Conservation (phyloP, 2,329 filamentous ascomycete genomes). For the Alternaria rosae region DNA sequence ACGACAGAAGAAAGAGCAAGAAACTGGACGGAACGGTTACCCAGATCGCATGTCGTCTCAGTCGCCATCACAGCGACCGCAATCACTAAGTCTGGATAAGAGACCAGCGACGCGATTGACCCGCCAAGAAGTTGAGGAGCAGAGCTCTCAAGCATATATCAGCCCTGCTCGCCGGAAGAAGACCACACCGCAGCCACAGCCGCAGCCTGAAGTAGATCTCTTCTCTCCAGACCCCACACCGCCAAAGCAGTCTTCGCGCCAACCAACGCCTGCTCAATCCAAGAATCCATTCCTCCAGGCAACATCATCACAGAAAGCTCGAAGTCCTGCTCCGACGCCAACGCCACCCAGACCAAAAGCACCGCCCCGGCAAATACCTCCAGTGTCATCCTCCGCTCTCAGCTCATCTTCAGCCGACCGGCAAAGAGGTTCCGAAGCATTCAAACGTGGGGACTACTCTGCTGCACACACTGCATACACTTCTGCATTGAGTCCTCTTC, state of each 20-base stretch:
- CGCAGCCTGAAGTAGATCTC: slow-evolving; percentile 62
- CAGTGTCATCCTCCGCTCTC: slow-evolving; percentile 72
- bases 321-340: slow-evolving; percentile 50
- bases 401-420: slow-evolving; percentile 80
- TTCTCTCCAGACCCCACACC: slow-evolving; percentile 54
- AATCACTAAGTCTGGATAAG: slow-evolving; percentile 39
- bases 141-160: slow-evolving; percentile 82
- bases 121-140: slow-evolving; percentile 77
- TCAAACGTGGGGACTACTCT: slow-evolving; percentile 92
- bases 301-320: slow-evolving; percentile 33
- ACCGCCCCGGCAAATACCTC: slow-evolving; percentile 68
- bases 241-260: slow-evolving; percentile 33
- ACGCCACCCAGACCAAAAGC: slow-evolving; percentile 56
- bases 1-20: slow-evolving; percentile 35
- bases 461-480: slow-evolving; percentile 85
- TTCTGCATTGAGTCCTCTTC: slow-evolving; percentile 76
- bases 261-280: slow-evolving; percentile 47
- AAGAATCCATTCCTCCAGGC: slow-evolving; percentile 51
- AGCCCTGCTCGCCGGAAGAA: slow-evolving; percentile 85
- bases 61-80: slow-evolving; percentile 50
- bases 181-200: slow-evolving; percentile 60
- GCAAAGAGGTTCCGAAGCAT: slow-evolving; percentile 82
- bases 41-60: slow-evolving; percentile 51
- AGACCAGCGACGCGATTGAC: slow-evolving; percentile 68
- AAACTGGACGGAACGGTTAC: slow-evolving; percentile 32